Percentiles rank a stretch among this genome's conserved stretches.
Conservation (phyloP, 2,329 filamentous ascomycete species). For the Mariannaea sp. region DNA sequence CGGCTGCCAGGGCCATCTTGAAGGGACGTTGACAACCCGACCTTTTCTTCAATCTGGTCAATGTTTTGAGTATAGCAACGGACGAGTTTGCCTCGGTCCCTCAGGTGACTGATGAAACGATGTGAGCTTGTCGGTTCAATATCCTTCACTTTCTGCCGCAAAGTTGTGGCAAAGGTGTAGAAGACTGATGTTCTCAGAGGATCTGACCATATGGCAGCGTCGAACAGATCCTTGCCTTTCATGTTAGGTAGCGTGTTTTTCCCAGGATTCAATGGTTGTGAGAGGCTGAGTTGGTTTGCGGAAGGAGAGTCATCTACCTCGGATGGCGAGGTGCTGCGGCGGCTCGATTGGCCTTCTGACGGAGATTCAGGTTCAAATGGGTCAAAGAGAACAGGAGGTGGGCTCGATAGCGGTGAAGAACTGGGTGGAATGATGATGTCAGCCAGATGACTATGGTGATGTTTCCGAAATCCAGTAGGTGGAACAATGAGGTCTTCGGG, state of each 20-base stretch:
- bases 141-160: conserved; percentile 67
- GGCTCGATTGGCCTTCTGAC: conserved; percentile 44
- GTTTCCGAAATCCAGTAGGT: conserved; percentile 33
- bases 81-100: conserved; percentile 70
- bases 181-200: conserved; percentile 71
- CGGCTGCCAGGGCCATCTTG: conserved; percentile 65
- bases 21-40: conserved; percentile 68
- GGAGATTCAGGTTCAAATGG: conserved; percentile 49
- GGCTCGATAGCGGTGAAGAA: conserved; percentile 63
- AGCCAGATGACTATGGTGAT: conserved; percentile 29
- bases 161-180: conserved; percentile 71
- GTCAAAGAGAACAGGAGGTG: conserved; percentile 58
- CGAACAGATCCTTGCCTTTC: conserved; percentile 74
- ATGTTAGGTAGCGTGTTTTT: conserved; percentile 59
- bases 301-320: conserved; percentile 52
- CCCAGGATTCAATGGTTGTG: conserved; percentile 44
- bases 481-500: conserved; percentile 39
- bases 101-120: conserved; percentile 69
- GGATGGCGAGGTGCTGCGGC: conserved; percentile 49
- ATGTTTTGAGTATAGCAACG: conserved; percentile 79
- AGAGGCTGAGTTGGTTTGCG: conserved; percentile 46
- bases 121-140: conserved; percentile 69
- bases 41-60: conserved; percentile 72
- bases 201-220: conserved; percentile 71
- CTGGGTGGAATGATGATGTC: conserved; percentile 38